Base-by-base conservation (phyloP, 179 eudicot species). In the Gypsophila paniculata region DNA sequence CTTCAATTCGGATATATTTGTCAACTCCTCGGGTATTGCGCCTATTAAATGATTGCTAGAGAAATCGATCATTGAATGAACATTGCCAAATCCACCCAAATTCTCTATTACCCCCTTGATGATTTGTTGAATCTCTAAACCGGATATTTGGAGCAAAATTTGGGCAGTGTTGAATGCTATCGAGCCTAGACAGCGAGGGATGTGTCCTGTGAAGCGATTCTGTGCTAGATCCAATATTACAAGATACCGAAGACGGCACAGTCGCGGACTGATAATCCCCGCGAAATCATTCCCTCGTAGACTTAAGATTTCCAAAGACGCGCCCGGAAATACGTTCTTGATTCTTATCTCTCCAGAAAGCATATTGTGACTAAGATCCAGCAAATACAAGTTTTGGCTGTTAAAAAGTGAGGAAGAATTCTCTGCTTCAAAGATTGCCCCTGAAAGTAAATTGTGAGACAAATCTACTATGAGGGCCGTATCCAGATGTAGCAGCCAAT, bases 141-240 rank as follows among this genome's bases (percentile, higher is more conserved):
- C 44, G 2, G 26, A 5, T 3, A 21, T n/a, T n/a, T 18, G 17
- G 18, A 42, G 14, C n/a, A 10, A 10, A 65, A 6, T 3, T 22
- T 21, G 54, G 4, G 5, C 59, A n/a, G 15, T 25, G n/a, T 7
- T 2, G 64, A 60, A 60, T 26, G 15, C 23, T 42, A 42, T 2
- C 34, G 69, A 65, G 36, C 69, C 71, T 23, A 68, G 48, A 68
- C 71, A 68, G 14, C 42, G 57, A 49, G 71, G 71, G 21, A 68
- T 68, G 42, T 51, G 38, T 29, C 71, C 71, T 2, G 38, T 29
- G 15, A 68, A 68, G 59, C 42, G 58, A 49, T 68, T 68, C 0
- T 51, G 39, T 25, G 71, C 71, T 2, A 68, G 71, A 23, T 68
- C 71, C 21, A 68, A 17, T n/a, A 68, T 49, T 2, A 2, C 2